These are phyloP conservation scores for Gamsiella multidivaricata DNA, from an alignment of 192 early-diverging fungal species.

Conservation along the genomic window DNA sequence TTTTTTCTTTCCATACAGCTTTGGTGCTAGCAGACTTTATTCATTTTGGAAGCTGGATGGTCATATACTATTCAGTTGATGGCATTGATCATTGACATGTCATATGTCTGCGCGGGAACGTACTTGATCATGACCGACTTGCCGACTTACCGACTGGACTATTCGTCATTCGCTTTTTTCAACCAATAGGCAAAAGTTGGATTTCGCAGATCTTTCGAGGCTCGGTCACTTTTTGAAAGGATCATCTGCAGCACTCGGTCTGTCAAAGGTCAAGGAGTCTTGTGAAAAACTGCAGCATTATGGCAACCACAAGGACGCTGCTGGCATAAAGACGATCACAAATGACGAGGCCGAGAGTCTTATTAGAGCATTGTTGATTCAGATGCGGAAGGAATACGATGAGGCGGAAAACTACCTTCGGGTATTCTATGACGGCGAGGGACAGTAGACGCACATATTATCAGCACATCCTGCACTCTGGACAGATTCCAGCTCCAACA, in stretches of 20 bases:
- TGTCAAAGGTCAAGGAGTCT: constrained; percentile 81
- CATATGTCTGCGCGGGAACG: too few relatives aligned
- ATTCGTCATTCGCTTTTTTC: too few relatives aligned
- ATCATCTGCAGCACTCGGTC: constrained; percentile 87
- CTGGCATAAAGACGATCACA: constrained; percentile 63
- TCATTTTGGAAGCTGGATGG: too few relatives aligned
- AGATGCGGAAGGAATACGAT: constrained; percentile 75
- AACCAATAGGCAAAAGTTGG: constrained; percentile 57
- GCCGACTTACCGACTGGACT: too few relatives aligned
- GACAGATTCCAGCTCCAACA: too few relatives aligned
- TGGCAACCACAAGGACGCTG: constrained; percentile 75
- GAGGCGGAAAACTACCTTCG: constrained; percentile 80
- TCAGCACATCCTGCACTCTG: too few relatives aligned
- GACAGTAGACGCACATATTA: constrained; percentile 1
- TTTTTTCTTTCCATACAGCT: too few relatives aligned
- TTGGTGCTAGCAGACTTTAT: too few relatives aligned
- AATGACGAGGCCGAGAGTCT: constrained; percentile 70
- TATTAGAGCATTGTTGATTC: constrained; percentile 66
- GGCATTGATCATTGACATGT: too few relatives aligned
- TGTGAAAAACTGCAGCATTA: constrained; percentile 92
- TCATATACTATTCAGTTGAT: too few relatives aligned
- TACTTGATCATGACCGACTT: too few relatives aligned
- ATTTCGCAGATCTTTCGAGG: constrained; percentile 80
- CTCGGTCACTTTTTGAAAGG: constrained; percentile 96
- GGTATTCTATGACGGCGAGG: constrained; percentile 70